phyloP scores from a whole-genome alignment of 495 filamentous ascomycete genomes.

The Neurospora pannonica region DNA sequence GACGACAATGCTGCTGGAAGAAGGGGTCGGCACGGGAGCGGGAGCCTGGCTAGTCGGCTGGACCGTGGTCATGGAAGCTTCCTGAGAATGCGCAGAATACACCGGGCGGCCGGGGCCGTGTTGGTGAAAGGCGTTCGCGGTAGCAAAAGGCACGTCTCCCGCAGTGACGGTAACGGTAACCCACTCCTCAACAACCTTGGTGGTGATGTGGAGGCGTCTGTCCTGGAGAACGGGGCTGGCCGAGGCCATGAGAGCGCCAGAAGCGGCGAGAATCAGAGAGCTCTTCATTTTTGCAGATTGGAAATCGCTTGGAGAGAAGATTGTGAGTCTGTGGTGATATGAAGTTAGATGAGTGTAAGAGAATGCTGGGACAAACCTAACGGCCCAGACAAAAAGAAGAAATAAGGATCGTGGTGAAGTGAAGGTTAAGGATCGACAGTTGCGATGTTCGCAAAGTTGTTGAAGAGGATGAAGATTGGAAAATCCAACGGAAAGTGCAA shows the following conservation, averaged over 20 bases:
- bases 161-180: constrained; percentile 53
- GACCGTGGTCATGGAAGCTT: constrained; percentile 8
- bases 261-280: constrained; percentile 49
- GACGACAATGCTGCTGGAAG: constrained; percentile 5
- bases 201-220: constrained; percentile 46
- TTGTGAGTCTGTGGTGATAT: neutral
- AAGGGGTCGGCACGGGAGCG: neutral
- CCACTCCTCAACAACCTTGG: constrained; percentile 47
- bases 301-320: neutral
- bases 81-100: neutral
- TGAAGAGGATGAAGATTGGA: neutral
- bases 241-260: constrained; percentile 52
- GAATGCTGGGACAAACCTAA: neutral
- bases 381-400: neutral
- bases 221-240: constrained; percentile 52
- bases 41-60: constrained; percentile 6
- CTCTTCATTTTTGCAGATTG: constrained; percentile 53
- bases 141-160: constrained; percentile 22
- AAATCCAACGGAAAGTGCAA: neutral
- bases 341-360: constrained; percentile 12
- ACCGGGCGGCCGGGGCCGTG: constrained; percentile 6
- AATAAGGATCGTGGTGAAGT: neutral
- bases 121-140: neutral
- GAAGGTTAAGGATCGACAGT: neutral
- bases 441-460: neutral